phyloP scores from a whole-genome alignment of 2,329 filamentous ascomycete species.

The Aspergillus persii region DNA sequence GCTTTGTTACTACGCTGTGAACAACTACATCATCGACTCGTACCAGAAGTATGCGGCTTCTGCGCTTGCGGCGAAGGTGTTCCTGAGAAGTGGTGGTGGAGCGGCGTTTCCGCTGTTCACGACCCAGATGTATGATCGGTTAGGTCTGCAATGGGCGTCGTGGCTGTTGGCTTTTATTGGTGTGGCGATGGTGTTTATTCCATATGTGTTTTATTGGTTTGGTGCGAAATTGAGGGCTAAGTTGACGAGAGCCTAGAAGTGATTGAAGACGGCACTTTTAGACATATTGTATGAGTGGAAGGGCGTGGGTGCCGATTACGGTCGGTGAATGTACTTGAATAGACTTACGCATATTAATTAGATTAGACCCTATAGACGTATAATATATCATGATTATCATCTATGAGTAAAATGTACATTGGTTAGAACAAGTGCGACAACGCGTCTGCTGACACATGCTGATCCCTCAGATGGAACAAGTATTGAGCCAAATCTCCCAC shows the following conservation, averaged over 20 bases:
- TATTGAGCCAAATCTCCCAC: no score
- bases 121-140: conserved; percentile 68
- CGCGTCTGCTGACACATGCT: no score
- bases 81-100: conserved; percentile 60
- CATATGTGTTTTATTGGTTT: conserved; percentile 12
- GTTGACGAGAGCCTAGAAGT: conserved; percentile 1
- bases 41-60: conserved; percentile 44
- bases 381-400: neutral
- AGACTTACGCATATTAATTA: neutral
- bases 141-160: conserved; percentile 72
- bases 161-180: conserved; percentile 61
- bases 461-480: no score
- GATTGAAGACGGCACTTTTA: neutral
- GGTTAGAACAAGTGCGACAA: no score
- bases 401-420: no score
- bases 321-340: no score
- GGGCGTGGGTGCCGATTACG: no score
- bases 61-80: conserved; percentile 47
- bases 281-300: no score
- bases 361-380: neutral
- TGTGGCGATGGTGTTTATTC: conserved; percentile 13
- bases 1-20: conserved; percentile 72
- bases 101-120: conserved; percentile 72
- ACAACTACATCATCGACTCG: conserved; percentile 71
- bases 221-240: conserved; percentile 5